Evolutionary conservation across 305 asterid species (phyloP).

Genomic region (Striga hermonthica): DNA sequence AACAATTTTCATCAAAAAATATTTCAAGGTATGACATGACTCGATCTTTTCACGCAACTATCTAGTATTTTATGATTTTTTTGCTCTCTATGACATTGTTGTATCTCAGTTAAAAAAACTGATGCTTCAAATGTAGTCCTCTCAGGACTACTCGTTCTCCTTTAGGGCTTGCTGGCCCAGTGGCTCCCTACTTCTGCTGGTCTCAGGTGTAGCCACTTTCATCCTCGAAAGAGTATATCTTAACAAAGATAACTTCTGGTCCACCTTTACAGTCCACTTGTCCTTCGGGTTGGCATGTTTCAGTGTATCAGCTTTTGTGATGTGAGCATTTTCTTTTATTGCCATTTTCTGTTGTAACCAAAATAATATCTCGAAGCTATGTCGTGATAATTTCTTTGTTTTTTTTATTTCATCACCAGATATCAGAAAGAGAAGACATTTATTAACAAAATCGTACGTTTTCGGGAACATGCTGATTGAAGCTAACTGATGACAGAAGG

Average conservation of each 20-base stretch:
- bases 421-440: constrained; percentile 68
- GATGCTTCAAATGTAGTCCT: constrained; percentile 17
- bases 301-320: constrained; percentile 44
- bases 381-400: not conserved
- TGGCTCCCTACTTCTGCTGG: constrained; percentile 56
- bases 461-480: constrained; percentile 80
- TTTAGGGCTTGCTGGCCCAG: constrained; percentile 74
- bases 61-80: not conserved
- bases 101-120: not conserved
- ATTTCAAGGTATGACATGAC: constrained; percentile 65
- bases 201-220: constrained; percentile 64
- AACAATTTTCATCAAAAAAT: constrained; percentile 64
- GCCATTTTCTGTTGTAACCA: not conserved
- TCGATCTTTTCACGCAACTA: constrained; percentile 15
- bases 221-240: constrained; percentile 62
- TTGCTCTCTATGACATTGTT: not conserved
- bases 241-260: constrained; percentile 73
- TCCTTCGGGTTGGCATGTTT: constrained; percentile 64
- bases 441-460: constrained; percentile 62
- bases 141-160: constrained; percentile 75
- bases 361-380: not conserved
- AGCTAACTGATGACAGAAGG: constrained; percentile 1
- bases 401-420: constrained; percentile 40
- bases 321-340: constrained; percentile 49
- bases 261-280: constrained; percentile 65